These are phyloP conservation scores for Auriculariales sp. DNA, from an alignment of 768 basidiomycete species.

Conservation along the genomic window DNA sequence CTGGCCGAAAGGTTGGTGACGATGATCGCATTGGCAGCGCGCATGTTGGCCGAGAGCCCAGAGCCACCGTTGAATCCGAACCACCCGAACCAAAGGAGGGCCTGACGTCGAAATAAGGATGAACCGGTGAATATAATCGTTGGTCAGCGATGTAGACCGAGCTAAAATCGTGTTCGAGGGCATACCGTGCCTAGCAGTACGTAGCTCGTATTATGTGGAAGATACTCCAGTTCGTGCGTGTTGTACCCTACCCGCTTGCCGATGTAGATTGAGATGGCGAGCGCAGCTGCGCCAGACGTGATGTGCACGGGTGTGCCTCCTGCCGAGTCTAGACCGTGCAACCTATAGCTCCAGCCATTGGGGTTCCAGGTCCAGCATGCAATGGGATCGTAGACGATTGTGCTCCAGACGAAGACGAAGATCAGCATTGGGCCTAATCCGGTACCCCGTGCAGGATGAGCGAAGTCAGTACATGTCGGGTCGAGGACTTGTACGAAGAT, in stretches of 20 bases:
- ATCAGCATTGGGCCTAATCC: conserved; percentile 73
- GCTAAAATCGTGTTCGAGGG: too few species aligned
- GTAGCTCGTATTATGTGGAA: conserved; percentile 85
- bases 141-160: too few species aligned
- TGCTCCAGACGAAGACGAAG: conserved; percentile 85
- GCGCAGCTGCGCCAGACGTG: conserved; percentile 79
- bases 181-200: conserved; percentile 86
- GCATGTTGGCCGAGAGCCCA: conserved; percentile 76
- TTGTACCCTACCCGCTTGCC: conserved; percentile 87
- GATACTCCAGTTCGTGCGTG: conserved; percentile 81
- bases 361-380: conserved; percentile 95
- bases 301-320: conserved; percentile 97
- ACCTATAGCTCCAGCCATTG: conserved; percentile 56
- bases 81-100: too few species aligned
- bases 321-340: conserved; percentile 84
- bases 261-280: conserved; percentile 83
- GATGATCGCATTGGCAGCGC: conserved; percentile 79
- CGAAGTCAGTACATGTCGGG: too few species aligned
- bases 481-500: too few species aligned
- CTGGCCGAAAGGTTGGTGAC: conserved; percentile 87
- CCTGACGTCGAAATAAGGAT: too few species aligned
- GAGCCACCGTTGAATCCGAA: conserved; percentile 78
- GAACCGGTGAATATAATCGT: too few species aligned
- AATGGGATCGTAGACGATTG: conserved; percentile 80
- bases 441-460: too few species aligned